Conservation (phyloP, 2,329 filamentous ascomycete genomes). For the Fusarium sp. region DNA sequence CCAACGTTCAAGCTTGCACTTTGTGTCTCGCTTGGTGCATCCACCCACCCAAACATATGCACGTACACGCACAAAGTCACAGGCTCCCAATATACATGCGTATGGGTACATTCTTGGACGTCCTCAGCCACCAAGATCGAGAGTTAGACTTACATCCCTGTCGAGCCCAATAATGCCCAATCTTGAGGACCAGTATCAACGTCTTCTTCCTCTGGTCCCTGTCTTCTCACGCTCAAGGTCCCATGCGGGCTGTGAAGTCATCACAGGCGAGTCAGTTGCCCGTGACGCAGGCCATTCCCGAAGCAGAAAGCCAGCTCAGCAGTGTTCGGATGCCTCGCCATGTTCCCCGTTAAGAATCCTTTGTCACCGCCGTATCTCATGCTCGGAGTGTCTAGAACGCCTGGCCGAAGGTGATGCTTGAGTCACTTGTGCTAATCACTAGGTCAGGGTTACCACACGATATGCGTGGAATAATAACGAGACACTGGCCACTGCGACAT, state of each 20-base stretch:
- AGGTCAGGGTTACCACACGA: slow-evolving; percentile 21
- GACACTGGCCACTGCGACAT: slow-evolving; percentile 25
- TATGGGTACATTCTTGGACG: slow-evolving; percentile 36
- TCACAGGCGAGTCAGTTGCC: slow-evolving; percentile 44
- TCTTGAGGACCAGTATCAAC: slow-evolving; percentile 22
- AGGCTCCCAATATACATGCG: slow-evolving; percentile 34
- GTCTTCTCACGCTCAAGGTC: slow-evolving; percentile 38
- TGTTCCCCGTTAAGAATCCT: slow-evolving; percentile 41
- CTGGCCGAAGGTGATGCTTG: slow-evolving; percentile 26
- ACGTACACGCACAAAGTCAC: slow-evolving; percentile 24
- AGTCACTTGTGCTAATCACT: slow-evolving; percentile 27
- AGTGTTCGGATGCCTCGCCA: slow-evolving; percentile 37
- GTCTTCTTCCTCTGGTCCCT: slow-evolving; percentile 14
- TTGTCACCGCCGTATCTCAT: slow-evolving; percentile 36
- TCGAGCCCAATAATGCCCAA: slow-evolving; percentile 48
- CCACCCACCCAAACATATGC: slow-evolving; percentile 36
- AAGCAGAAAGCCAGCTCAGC: slow-evolving; percentile 53
- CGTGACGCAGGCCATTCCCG: slow-evolving; percentile 50
- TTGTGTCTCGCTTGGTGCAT: slow-evolving; percentile 36
- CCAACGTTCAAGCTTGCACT: slow-evolving; percentile 30
- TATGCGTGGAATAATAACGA: slow-evolving; percentile 15
- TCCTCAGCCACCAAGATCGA: slow-evolving; percentile 40
- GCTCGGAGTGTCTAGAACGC: slow-evolving; percentile 26
- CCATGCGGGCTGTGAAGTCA: slow-evolving; percentile 48
- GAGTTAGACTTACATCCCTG: slow-evolving; percentile 35